Base-by-base conservation (phyloP, 192 early-diverging fungal species). In the Polychytrium aggregatum region DNA sequence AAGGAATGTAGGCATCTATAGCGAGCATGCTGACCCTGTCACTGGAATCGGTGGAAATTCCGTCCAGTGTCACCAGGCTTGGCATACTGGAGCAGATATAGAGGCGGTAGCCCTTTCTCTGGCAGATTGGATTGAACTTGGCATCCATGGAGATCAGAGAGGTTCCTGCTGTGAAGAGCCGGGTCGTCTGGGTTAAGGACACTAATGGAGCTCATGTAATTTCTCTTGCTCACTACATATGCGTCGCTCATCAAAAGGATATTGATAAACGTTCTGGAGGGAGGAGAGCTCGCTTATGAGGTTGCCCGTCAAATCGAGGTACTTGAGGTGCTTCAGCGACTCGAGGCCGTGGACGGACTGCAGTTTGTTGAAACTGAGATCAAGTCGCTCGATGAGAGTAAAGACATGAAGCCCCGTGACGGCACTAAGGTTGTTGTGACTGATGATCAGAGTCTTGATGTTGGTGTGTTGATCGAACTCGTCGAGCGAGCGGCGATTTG, bases 301-400 rank as follows among this genome's bases (percentile, higher is more conserved):
- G 41, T 76, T 76, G 5, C 53, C 49, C 0, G 62, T 50, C 3
- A 70, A 18, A 38, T 73, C 58, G 18, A 76, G 36, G 7, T 47
- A 9, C 37, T 41, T 50, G 6, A 76, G 45, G 18, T 28, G 33
- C 31, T 16, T 21, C 13, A 51, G 13, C 20, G 33, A 46, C 6
- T 14, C 9, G 4, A 55, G 24, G n/a, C 46, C 27, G 3, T 44
- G 37, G 7, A 70, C 25, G 14, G 25, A 25, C 1, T 41, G 18
- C 16, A 76, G 56, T 21, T 45, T 50, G 40, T 76, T 76, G 41
- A 70, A 72, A 34, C 61, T 67, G 38, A 71, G 20, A 36, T 76
- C 69, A n/a, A 76, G 53, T 4, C n/a, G 18, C 47, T 64, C 62
- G 3, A 76, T 52, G 18, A 22, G 29, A 2, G 64, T 52, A 28